Conservation (phyloP, 495 filamentous ascomycete genomes). For the Penicillium tannophilum region DNA sequence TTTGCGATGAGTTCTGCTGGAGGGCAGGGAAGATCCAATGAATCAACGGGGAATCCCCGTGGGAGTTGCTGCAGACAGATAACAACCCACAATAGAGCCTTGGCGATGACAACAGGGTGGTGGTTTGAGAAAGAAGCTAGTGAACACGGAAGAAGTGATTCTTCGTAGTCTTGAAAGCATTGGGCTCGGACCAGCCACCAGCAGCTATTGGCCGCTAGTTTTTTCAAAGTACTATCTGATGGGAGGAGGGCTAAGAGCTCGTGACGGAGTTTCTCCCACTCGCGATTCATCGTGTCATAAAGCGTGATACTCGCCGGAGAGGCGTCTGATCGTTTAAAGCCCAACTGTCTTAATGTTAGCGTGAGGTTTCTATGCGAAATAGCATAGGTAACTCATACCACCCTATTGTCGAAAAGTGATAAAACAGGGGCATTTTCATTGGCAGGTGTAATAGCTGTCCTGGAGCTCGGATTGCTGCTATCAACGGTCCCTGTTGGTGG, state of each 20-base stretch:
- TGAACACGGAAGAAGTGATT: conserved; percentile 7
- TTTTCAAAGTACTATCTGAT: conserved; percentile 6
- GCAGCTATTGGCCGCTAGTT: conserved; percentile 10
- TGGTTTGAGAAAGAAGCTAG: conserved; percentile 2
- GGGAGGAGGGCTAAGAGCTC: conserved; percentile 12
- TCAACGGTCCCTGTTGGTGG: neutral
- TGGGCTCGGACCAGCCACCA: conserved; percentile 20
- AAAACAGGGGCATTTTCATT: conserved; percentile 18
- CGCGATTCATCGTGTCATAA: conserved; percentile 6
- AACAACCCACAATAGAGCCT: conserved; percentile 12
- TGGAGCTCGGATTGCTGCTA: conserved; percentile 1
- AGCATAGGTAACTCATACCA: conserved; percentile 7
- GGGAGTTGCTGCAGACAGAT: conserved; percentile 20
- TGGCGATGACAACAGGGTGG: conserved; percentile 15
- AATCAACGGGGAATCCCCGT: neutral
- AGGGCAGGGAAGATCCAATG: conserved; percentile 6
- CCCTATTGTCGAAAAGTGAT: conserved; percentile 18
- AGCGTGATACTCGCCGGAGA: conserved; percentile 1
- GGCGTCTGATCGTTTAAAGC: conserved; percentile 8
- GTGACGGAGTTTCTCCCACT: conserved; percentile 14
- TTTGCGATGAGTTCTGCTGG: conserved; percentile 11
- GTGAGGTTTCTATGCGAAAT: neutral
- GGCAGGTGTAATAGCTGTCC: conserved; percentile 5
- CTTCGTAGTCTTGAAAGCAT: conserved; percentile 18
- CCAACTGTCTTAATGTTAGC: conserved; percentile 11